phyloP scores from a whole-genome alignment of 2,329 filamentous ascomycete species.

The Hypocreales sp. region DNA sequence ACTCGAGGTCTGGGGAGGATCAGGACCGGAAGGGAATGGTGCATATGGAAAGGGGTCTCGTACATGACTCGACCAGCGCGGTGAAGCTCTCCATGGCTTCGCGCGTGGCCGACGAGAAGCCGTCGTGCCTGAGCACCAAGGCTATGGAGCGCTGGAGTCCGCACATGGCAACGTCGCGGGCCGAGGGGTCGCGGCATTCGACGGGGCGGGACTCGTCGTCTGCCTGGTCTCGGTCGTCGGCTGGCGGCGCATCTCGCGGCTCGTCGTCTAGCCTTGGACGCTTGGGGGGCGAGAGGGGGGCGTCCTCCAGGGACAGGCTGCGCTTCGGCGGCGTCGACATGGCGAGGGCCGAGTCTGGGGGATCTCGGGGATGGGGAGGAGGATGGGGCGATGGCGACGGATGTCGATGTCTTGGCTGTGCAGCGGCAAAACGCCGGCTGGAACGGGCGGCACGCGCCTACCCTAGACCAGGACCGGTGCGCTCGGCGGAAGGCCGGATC shows the following conservation, averaged over 20 bases:
- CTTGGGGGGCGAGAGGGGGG: not conserved
- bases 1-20: constrained; percentile 32
- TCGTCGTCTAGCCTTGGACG: not conserved
- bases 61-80: constrained; percentile 40
- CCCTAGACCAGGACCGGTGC: no score
- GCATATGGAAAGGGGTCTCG: constrained; percentile 1
- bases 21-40: no score
- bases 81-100: constrained; percentile 46
- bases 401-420: no score
- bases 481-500: no score
- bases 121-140: constrained; percentile 38
- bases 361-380: no score
- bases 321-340: not conserved
- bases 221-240: constrained; percentile 4
- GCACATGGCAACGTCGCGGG: constrained; percentile 16
- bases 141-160: constrained; percentile 39
- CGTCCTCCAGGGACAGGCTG: not conserved
- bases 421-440: no score
- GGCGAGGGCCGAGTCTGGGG: not conserved
- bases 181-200: constrained; percentile 11
- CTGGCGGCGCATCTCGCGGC: no score
- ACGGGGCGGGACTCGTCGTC: constrained; percentile 5
- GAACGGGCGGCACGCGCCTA: no score
- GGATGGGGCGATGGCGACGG: not conserved
- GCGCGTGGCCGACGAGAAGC: constrained; percentile 37